Conservation (phyloP, 106 monocot species). For the Phalaenopsis equestris region DNA sequence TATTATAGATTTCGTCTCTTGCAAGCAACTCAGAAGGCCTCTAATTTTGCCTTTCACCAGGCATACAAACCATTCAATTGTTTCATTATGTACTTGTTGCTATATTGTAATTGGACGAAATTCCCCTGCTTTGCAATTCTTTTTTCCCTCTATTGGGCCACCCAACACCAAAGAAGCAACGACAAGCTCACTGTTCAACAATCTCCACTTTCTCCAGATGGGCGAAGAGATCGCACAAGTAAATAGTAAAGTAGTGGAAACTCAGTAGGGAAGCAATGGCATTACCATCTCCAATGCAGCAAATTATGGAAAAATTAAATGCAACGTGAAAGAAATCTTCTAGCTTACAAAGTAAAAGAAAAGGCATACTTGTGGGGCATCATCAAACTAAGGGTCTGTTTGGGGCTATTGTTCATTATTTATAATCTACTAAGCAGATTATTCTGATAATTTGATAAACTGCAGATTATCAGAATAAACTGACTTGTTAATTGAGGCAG, state of each 20-base stretch:
- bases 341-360: background rate
- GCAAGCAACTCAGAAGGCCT: background rate
- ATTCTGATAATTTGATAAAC: too few species aligned
- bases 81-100: background rate
- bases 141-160: background rate
- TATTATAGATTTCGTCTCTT: background rate
- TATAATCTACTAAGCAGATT: too few species aligned
- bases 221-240: background rate
- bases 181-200: background rate
- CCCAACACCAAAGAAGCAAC: background rate
- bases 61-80: background rate
- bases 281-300: background rate
- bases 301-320: background rate
- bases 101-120: background rate
- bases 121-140: background rate
- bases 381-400: background rate
- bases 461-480: too few species aligned
- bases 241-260: background rate
- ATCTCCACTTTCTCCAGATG: too few species aligned
- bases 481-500: too few species aligned
- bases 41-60: background rate
- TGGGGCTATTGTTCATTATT: too few species aligned
- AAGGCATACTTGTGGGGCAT: background rate
- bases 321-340: background rate
- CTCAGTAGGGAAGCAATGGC: background rate